phyloP scores from a whole-genome alignment of 305 asterid species.

The Solanum hybrid region DNA sequence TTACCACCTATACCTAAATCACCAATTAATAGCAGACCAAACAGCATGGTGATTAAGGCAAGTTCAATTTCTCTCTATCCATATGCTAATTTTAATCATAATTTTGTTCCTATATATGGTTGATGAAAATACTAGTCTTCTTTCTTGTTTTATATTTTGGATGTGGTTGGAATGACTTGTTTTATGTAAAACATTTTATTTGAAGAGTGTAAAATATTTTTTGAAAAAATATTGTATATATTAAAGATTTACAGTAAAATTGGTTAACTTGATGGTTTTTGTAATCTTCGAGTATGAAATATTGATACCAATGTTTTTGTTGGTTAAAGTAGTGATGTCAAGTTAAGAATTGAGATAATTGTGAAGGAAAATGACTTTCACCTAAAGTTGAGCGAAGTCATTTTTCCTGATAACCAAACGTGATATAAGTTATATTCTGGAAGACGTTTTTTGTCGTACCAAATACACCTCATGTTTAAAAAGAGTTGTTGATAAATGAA shows the following conservation, averaged over 20 bases:
- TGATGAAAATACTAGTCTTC: background rate
- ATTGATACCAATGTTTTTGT: background rate
- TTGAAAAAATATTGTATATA: background rate
- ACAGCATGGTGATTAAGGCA: constrained; percentile 76
- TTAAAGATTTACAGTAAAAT: background rate
- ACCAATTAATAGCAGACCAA: constrained; percentile 54
- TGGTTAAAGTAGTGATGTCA: background rate
- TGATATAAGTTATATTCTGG: background rate
- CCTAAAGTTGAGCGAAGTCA: background rate
- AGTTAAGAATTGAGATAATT: background rate
- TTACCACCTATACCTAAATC: constrained; percentile 24
- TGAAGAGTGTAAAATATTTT: background rate
- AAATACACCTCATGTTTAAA: background rate
- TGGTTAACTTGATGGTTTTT: background rate
- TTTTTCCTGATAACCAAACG: background rate
- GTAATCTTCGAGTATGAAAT: background rate
- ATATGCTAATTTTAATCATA: background rate
- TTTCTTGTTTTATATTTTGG: background rate
- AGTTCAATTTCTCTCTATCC: constrained; percentile 10
- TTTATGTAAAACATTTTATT: background rate
- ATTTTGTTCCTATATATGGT: background rate
- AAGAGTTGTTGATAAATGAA: background rate
- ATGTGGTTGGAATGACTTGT: background rate
- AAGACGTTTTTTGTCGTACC: background rate
- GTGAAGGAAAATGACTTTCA: background rate